Conservation (phyloP, 2,329 filamentous ascomycete species). For the Bimuria novae-zelandiae region DNA sequence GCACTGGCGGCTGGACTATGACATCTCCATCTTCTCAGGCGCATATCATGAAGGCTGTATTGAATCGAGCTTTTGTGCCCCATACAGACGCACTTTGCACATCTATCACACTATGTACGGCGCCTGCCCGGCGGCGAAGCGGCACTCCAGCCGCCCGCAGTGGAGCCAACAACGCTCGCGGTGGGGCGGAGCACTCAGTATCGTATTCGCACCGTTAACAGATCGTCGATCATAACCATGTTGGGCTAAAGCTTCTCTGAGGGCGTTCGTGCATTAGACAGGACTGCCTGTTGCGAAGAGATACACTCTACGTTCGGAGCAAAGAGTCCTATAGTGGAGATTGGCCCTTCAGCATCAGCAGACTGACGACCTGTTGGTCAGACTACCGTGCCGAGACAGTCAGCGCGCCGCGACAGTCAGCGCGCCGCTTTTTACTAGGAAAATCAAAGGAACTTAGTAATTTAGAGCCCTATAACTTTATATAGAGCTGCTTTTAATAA, state of each 20-base stretch:
- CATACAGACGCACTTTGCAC: too few species aligned
- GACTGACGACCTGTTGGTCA: slow-evolving; percentile 11
- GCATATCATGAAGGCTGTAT: background rate
- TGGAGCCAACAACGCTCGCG: slow-evolving; percentile 3
- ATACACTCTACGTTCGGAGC: slow-evolving; percentile 1
- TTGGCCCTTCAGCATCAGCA: slow-evolving; percentile 7
- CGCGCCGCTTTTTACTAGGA: too few species aligned
- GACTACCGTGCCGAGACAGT: slow-evolving; percentile 4
- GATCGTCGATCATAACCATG: slow-evolving; percentile 1
- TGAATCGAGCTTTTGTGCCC: background rate
- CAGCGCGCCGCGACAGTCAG: too few species aligned
- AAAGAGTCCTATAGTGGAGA: background rate
- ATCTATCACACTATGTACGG: slow-evolving; percentile 6
- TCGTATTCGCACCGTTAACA: background rate
- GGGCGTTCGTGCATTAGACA: slow-evolving; percentile 2
- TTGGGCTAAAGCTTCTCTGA: background rate
- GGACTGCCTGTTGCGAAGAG: slow-evolving; percentile 4
- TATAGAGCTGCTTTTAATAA: too few species aligned
- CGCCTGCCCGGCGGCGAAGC: slow-evolving; percentile 2
- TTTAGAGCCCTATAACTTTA: too few species aligned
- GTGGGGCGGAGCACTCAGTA: slow-evolving; percentile 11
- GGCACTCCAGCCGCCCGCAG: slow-evolving; percentile 7
- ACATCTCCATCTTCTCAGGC: background rate
- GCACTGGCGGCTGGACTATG: background rate
- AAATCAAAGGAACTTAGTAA: too few species aligned